Evolutionary conservation across 768 basidiomycete genomes (phyloP).

Genomic region (Sporobolomyces phaffii): DNA sequence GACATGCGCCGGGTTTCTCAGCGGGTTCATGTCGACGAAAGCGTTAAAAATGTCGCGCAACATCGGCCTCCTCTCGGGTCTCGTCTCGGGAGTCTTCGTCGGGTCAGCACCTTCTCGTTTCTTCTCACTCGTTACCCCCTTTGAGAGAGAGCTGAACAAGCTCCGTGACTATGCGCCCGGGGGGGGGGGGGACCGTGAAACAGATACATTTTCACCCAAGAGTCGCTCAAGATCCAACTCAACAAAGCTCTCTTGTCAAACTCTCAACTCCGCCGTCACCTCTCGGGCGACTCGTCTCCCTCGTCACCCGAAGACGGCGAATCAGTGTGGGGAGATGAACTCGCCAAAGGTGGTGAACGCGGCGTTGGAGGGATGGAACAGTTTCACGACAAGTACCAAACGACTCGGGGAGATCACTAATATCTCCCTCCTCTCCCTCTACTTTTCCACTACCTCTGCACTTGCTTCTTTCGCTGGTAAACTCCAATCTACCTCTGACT

Average conservation of each 20-base stretch:
- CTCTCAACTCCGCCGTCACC: neutral
- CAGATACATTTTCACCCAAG: constrained; percentile 30
- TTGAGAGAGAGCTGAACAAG: too few species aligned
- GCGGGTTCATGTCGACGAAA: constrained; percentile 14
- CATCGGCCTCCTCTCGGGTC: neutral
- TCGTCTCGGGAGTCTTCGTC: neutral
- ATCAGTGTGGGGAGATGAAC: too few species aligned
- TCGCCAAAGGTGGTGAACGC: constrained; percentile 1
- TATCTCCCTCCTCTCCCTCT: too few species aligned
- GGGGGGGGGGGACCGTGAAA: too few species aligned
- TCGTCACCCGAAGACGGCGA: too few species aligned
- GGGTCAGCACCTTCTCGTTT: constrained; percentile 5
- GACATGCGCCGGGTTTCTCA: constrained; percentile 28
- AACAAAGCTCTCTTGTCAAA: constrained; percentile 6
- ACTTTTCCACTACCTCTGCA: too few species aligned
- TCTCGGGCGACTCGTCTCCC: neutral
- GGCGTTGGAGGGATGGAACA: constrained; percentile 17
- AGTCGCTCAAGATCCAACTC: constrained; percentile 25
- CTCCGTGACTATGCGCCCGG: neutral
- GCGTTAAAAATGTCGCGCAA: constrained; percentile 15
- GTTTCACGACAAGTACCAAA: constrained; percentile 22
- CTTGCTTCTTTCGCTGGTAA: too few species aligned
- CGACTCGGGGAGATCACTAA: constrained; percentile 30
- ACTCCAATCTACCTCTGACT: too few species aligned
- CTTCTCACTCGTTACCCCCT: neutral